These are phyloP conservation scores for Coccomyxa subellipsoidea DNA, from an alignment of 163 green algal species.

Conservation along the genomic window DNA sequence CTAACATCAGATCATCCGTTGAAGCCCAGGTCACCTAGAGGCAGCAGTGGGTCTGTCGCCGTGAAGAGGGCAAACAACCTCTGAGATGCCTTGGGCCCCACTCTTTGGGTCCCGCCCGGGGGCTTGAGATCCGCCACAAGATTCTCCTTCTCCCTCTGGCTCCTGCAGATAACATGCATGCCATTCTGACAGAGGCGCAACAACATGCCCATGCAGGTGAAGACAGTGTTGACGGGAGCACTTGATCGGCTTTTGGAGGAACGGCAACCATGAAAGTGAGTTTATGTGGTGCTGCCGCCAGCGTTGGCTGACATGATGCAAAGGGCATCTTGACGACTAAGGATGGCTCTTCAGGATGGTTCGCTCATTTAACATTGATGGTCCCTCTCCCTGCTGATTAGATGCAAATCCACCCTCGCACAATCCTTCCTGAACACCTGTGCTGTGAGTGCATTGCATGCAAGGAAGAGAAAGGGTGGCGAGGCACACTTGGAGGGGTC, in stretches of 20 bases:
- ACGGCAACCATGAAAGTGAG: too few relatives aligned
- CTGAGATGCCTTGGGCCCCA: neutral
- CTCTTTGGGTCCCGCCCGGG: neutral
- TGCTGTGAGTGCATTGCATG: neutral
- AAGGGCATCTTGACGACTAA: too few relatives aligned
- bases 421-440: neutral
- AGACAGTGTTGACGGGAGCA: too few relatives aligned
- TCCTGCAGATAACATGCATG: neutral
- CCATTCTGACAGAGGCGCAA: neutral
- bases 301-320: too few relatives aligned
- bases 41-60: neutral
- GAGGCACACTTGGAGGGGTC: neutral
- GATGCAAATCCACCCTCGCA: too few relatives aligned
- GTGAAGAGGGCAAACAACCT: neutral
- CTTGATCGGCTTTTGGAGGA: too few relatives aligned
- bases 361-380: too few relatives aligned
- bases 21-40: neutral
- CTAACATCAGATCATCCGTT: neutral
- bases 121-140: neutral
- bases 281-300: too few relatives aligned
- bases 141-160: slow-evolving; percentile 2
- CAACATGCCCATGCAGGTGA: neutral
- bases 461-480: neutral
- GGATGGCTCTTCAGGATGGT: too few relatives aligned
- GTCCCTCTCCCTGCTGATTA: too few relatives aligned